phyloP scores from a whole-genome alignment of 2,329 filamentous ascomycete species.

The Fusarium goolgardi region DNA sequence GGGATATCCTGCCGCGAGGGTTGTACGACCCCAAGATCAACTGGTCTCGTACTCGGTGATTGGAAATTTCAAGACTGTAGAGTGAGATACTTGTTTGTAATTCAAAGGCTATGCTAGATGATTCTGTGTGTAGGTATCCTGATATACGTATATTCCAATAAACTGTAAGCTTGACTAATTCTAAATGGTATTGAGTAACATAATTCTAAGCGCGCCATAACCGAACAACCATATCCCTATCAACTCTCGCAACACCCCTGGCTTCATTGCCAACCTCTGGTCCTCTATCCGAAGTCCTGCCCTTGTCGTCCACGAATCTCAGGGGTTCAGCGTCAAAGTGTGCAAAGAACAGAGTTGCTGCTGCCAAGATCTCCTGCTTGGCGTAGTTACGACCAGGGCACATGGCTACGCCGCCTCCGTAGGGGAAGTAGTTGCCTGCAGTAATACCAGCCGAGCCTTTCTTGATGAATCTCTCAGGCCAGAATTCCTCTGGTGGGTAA shows the following conservation, averaged over 20 bases:
- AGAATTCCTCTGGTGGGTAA: constrained; percentile 39
- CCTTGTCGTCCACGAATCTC: constrained; percentile 23
- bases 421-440: constrained; percentile 43
- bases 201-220: constrained; percentile 24
- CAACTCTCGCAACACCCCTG: constrained; percentile 41
- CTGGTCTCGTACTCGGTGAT: constrained; percentile 22
- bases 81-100: neutral
- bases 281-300: constrained; percentile 33
- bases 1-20: constrained; percentile 37
- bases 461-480: constrained; percentile 42
- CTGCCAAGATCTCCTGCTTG: constrained; percentile 45
- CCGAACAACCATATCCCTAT: constrained; percentile 39
- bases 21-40: constrained; percentile 21
- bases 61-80: neutral
- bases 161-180: neutral
- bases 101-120: neutral
- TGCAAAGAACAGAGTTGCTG: constrained; percentile 35
- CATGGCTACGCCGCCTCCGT: constrained; percentile 44
- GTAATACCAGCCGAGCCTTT: constrained; percentile 24
- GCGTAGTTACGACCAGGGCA: constrained; percentile 46
- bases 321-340: constrained; percentile 39
- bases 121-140: neutral
- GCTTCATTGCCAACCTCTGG: constrained; percentile 41
- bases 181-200: neutral
- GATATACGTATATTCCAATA: neutral